Conservation (phyloP, 2,329 filamentous ascomycete species). For the Fusarium albosuccineum region DNA sequence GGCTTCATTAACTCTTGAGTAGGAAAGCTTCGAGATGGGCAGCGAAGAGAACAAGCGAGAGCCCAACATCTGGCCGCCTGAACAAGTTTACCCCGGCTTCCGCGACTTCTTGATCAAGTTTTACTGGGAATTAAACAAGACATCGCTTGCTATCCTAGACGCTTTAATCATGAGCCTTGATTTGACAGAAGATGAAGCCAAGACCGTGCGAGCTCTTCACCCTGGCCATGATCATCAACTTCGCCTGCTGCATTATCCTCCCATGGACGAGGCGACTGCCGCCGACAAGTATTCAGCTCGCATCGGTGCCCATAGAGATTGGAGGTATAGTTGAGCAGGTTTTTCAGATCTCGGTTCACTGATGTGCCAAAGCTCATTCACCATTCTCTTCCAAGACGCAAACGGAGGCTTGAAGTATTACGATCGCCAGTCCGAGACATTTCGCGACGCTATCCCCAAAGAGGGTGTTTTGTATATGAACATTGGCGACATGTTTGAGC, state of each 20-base stretch:
- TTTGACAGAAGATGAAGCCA: background rate
- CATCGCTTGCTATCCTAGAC: background rate
- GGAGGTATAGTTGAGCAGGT: background rate
- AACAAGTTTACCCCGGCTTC: background rate
- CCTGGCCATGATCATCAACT: background rate
- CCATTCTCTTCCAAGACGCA: background rate
- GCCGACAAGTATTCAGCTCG: background rate
- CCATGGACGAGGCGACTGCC: background rate
- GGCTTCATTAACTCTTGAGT: background rate
- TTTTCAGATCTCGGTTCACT: background rate
- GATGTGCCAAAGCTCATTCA: background rate
- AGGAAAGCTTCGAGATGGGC: conserved; percentile 5
- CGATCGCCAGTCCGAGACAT: background rate
- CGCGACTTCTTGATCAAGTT: background rate
- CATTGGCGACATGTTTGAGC: conserved; percentile 5
- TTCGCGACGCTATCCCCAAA: background rate
- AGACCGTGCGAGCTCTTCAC: background rate
- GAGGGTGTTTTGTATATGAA: conserved; percentile 5
- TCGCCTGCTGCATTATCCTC: background rate
- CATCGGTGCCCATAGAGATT: background rate
- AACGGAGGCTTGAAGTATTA: background rate
- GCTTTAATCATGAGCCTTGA: background rate
- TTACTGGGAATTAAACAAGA: conserved; percentile 1
- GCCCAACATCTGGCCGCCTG: conserved; percentile 3
- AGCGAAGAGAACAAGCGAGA: conserved; percentile 2